These are phyloP conservation scores for Saprolegnia diclina DNA, from an alignment of 352 stramenopile species.

Conservation along the genomic window DNA sequence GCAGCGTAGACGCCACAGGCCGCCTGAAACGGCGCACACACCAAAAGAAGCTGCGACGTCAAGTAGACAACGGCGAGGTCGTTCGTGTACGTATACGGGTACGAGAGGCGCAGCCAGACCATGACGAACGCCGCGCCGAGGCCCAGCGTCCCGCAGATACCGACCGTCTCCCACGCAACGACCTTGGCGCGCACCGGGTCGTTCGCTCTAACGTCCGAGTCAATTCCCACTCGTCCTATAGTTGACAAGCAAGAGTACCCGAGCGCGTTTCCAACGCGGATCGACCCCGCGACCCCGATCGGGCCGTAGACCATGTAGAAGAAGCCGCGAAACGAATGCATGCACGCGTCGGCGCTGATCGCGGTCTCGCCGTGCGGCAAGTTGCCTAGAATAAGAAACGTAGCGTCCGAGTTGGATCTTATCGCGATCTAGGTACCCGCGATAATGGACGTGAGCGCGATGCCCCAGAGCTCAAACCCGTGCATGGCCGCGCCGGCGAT, in stretches of 20 bases:
- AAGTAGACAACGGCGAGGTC: slow-evolving; percentile 10
- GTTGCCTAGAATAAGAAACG: slow-evolving; percentile 40
- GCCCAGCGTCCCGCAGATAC: slow-evolving; percentile 34
- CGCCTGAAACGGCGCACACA: slow-evolving; percentile 24
- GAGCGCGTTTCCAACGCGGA: slow-evolving; percentile 51
- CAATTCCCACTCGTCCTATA: too few species aligned
- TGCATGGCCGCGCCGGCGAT: slow-evolving; percentile 23
- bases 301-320: slow-evolving; percentile 47
- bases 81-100: slow-evolving; percentile 25
- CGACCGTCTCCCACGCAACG: slow-evolving; percentile 37
- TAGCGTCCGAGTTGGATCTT: slow-evolving; percentile 42
- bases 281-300: slow-evolving; percentile 42
- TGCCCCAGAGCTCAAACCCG: slow-evolving; percentile 23
- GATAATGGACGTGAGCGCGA: slow-evolving; percentile 20
- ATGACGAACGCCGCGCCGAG: slow-evolving; percentile 34
- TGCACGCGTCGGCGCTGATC: slow-evolving; percentile 52
- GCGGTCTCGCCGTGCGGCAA: slow-evolving; percentile 44
- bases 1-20: slow-evolving; percentile 15
- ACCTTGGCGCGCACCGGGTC: slow-evolving; percentile 39
- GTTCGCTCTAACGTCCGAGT: too few species aligned
- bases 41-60: slow-evolving; percentile 19
- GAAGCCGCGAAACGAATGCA: slow-evolving; percentile 40
- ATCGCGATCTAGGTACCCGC: slow-evolving; percentile 39
- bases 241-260: slow-evolving; percentile 13
- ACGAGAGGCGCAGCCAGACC: slow-evolving; percentile 33